Base-by-base conservation (phyloP, 768 basidiomycete species). In the Termitomyces sp. region DNA sequence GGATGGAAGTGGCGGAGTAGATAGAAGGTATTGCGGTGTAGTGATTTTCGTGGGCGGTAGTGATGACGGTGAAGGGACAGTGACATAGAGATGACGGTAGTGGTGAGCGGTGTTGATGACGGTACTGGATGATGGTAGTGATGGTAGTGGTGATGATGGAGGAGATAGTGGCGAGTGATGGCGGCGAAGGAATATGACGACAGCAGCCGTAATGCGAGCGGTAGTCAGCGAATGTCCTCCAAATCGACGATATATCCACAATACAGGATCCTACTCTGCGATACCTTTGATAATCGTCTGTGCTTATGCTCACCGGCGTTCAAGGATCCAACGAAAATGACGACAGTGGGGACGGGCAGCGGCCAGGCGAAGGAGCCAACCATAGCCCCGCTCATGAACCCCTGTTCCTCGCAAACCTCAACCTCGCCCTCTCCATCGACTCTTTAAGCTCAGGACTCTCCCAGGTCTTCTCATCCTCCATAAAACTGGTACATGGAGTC, bases 381-480 rank as follows among this genome's bases (percentile, higher is more conserved):
- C 37, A n/a, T 16, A 11, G 18, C 0, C 42, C 3, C 11, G 39
- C 2, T 54, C 22, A 61, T 20, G 39, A 52, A 6, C 37, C 44
- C 18, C 27, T 33, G 18, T 58, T 53, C 31, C 16, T 44, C 36
- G 50, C 16, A 12, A 54, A 42, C 51, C 51, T 58, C 24, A 52
- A 27, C 60, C 73, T 69, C 9, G 89, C 89, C 8, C 76, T 74
- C 70, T 84, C 84, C 89, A 91, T 92, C 30, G 79, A 81, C 72
- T 87, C 86, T 57, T 81, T 78, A 41, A 92, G 67, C 73, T 88
- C 85, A 1, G 83, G 78, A 66, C 86, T 90, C 69, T 82, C 76
- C 80, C 83, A 88, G 9, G 74, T 61, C 33, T 64, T 65, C 46
- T 77, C 73, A 52, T 84, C 83, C 63, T 86, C 87, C 57, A 60